Conservation (phyloP, 2,329 filamentous ascomycete species). For the Aaosphaeria pasadenensis region DNA sequence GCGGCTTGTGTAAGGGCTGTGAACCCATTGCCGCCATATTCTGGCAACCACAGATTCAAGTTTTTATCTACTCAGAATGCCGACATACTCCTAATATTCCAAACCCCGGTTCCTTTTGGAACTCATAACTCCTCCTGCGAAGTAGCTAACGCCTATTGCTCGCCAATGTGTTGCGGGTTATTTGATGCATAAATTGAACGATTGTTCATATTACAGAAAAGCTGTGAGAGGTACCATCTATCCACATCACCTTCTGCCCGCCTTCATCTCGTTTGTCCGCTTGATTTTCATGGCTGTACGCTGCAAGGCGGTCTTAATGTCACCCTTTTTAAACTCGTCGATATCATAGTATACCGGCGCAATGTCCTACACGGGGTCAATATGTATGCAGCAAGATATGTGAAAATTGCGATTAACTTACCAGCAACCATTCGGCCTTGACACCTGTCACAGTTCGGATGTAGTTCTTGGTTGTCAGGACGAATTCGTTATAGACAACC, state of each 20-base stretch:
- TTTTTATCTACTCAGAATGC: no score
- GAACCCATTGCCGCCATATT: no score
- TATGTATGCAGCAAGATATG: background rate
- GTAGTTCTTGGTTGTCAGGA: constrained; percentile 97
- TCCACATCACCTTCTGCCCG: background rate
- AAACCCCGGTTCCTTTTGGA: no score
- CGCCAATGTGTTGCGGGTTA: no score
- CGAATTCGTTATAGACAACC: constrained; percentile 98
- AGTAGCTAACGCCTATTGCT: background rate
- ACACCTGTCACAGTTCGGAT: constrained; percentile 91
- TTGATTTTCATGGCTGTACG: constrained; percentile 54
- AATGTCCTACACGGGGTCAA: constrained; percentile 65
- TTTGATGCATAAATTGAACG: background rate
- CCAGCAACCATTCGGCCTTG: constrained; percentile 89
- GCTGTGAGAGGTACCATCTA: background rate
- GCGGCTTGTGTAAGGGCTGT: no score
- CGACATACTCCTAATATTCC: no score
- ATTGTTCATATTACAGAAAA: background rate
- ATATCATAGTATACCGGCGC: constrained; percentile 91
- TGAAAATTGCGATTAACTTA: constrained; percentile 44
- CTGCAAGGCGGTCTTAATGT: constrained; percentile 68
- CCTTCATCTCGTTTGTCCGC: constrained; percentile 44
- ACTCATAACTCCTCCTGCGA: no score
- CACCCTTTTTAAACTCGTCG: constrained; percentile 75
- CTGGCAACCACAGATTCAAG: no score